These are phyloP conservation scores for Phytophthora multivora DNA, from an alignment of 352 stramenopile species.

Conservation along the genomic window DNA sequence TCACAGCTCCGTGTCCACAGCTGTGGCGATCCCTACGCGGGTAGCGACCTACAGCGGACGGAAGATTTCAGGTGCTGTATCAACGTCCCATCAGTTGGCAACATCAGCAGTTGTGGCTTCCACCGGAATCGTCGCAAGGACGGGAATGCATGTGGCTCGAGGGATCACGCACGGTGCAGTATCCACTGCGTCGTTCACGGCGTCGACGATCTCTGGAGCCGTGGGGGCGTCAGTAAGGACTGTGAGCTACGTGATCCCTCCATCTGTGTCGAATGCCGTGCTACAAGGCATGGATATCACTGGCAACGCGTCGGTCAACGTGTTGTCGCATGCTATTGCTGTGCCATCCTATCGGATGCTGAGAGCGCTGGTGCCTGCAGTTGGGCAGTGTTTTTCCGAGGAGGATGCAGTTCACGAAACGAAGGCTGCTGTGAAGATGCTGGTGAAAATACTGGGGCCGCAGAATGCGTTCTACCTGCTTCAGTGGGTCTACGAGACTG, in stretches of 20 bases:
- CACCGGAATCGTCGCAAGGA: slow-evolving; percentile 48
- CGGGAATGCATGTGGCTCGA: slow-evolving; percentile 56
- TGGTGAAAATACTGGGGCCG: slow-evolving; percentile 63
- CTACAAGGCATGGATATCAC: slow-evolving; percentile 69
- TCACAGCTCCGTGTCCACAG: slow-evolving; percentile 61
- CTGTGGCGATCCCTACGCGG: slow-evolving; percentile 51
- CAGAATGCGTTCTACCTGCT: slow-evolving; percentile 80
- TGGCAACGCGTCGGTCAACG: slow-evolving; percentile 57
- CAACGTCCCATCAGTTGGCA: slow-evolving; percentile 61
- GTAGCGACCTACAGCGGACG: slow-evolving; percentile 58
- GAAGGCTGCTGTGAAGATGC: slow-evolving; percentile 48
- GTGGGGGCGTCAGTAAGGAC: slow-evolving; percentile 61
- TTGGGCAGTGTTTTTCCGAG: slow-evolving; percentile 52
- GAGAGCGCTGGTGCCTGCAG: slow-evolving; percentile 46
- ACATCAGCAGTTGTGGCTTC: slow-evolving; percentile 66
- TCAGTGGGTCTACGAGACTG: slow-evolving; percentile 70
- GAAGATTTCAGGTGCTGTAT: slow-evolving; percentile 63
- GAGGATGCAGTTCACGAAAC: slow-evolving; percentile 60
- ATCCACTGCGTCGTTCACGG: slow-evolving; percentile 63
- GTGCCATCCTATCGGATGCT: slow-evolving; percentile 74
- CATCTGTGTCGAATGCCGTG: slow-evolving; percentile 63
- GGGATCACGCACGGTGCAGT: slow-evolving; percentile 55
- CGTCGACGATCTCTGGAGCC: slow-evolving; percentile 48
- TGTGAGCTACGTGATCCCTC: slow-evolving; percentile 57
- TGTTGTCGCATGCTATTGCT: slow-evolving; percentile 69